A percentile compares a stretch with the other conserved stretches of the same genome.
Evolutionary conservation across 345 rosid genomes (phyloP).

Genomic region (Eucalyptus marginata): DNA sequence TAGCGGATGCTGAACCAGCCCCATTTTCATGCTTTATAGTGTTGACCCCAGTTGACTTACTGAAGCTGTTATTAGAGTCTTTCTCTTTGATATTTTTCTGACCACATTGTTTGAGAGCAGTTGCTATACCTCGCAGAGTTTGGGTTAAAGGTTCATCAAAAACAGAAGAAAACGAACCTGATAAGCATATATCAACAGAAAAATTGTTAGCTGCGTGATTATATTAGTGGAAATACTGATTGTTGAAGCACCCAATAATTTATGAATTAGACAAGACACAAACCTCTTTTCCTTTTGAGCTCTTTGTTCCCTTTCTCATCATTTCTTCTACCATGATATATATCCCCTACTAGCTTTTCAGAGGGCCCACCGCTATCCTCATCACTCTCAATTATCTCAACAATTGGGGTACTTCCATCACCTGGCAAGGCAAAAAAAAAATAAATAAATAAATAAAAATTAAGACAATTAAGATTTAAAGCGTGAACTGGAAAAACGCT

Average conservation of each 20-base stretch:
- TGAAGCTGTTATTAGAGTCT: not conserved
- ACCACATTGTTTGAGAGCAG: not conserved
- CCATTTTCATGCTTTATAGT: not conserved
- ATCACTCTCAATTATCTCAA: slow-evolving; percentile 20
- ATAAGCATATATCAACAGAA: not conserved
- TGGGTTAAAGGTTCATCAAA: not conserved
- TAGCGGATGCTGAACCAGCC: not conserved
- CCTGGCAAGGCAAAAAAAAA: not conserved
- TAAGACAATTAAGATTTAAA: not conserved
- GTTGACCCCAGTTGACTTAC: not conserved
- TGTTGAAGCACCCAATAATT: not conserved
- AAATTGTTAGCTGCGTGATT: not conserved
- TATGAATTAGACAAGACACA: not conserved
- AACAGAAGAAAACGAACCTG: not conserved
- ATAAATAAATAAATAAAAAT: not conserved
- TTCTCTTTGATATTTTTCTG: not conserved
- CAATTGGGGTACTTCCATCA: not conserved
- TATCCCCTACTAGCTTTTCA: not conserved
- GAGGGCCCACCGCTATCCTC: not conserved
- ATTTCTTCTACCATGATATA: not conserved
- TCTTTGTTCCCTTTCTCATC: not conserved
- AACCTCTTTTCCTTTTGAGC: slow-evolving; percentile 14
- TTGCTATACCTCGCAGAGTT: not conserved
- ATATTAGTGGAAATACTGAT: not conserved
- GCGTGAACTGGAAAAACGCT: not conserved